Evolutionary conservation across 2,329 filamentous ascomycete species (phyloP).

Genomic region (Neurospora sp.): DNA sequence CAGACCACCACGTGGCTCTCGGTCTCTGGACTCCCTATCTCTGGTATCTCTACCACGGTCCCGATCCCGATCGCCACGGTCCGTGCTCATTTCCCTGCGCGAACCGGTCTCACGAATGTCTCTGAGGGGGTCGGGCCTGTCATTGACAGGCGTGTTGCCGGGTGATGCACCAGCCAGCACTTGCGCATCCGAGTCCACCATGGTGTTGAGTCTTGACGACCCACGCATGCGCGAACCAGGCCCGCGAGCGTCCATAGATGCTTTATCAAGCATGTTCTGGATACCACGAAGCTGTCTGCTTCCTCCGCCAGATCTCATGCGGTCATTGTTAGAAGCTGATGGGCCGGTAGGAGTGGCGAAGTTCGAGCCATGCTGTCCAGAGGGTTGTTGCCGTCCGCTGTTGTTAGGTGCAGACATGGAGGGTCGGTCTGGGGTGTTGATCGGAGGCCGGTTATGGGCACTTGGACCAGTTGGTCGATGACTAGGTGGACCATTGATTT

Average conservation of each 20-base stretch:
- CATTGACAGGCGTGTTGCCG: slow-evolving; percentile 36
- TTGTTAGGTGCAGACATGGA: slow-evolving; percentile 10
- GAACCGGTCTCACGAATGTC: slow-evolving; percentile 7
- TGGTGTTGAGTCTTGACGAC: slow-evolving; percentile 15
- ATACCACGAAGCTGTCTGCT: slow-evolving; percentile 49
- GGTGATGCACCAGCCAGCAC: slow-evolving; percentile 45
- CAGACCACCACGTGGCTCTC: slow-evolving; percentile 10
- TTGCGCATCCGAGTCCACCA: slow-evolving; percentile 46
- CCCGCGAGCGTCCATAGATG: slow-evolving; percentile 23
- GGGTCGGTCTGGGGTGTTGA: slow-evolving; percentile 20
- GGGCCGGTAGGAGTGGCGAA: slow-evolving; percentile 22
- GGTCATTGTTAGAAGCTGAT: slow-evolving; percentile 25
- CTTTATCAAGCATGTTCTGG: slow-evolving; percentile 46
- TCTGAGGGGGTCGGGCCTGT: slow-evolving; percentile 34
- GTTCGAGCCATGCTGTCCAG: slow-evolving; percentile 20
- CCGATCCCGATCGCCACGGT: not conserved
- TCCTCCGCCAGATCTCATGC: slow-evolving; percentile 26
- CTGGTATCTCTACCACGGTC: not conserved
- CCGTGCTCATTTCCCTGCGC: slow-evolving; percentile 25
- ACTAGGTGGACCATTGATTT: slow-evolving; percentile 26
- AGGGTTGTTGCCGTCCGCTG: slow-evolving; percentile 20
- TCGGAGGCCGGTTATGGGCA: slow-evolving; percentile 13
- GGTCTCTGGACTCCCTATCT: slow-evolving; percentile 4
- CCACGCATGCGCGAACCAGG: slow-evolving; percentile 10
- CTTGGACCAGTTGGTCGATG: slow-evolving; percentile 13